Percentiles rank a stretch among this genome's conserved stretches.
Evolutionary conservation across 2,329 filamentous ascomycete species (phyloP).

Genomic region (Bipolaris gigantea): DNA sequence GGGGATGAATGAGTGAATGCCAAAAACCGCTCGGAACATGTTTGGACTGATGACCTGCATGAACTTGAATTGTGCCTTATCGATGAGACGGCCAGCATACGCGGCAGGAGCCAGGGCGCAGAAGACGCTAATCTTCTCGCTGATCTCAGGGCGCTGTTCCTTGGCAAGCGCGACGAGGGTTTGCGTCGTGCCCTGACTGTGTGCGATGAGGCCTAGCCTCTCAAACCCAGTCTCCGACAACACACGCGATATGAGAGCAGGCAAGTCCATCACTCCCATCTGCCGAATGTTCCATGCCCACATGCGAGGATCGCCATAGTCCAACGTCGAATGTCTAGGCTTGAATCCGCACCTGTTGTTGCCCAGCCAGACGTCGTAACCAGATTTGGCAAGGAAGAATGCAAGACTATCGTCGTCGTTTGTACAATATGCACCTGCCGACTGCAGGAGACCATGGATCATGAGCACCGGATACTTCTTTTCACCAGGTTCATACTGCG

Average conservation of each 20-base stretch:
- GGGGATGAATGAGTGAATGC: conserved; percentile 90
- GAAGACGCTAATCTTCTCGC: conserved; percentile 81
- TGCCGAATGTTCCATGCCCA: conserved; percentile 94
- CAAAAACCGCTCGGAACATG: conserved; percentile 81
- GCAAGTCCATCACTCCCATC: conserved; percentile 87
- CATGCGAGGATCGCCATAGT: conserved; percentile 80
- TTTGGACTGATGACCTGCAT: conserved; percentile 77
- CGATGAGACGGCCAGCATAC: conserved; percentile 83
- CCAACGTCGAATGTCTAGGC: conserved; percentile 72
- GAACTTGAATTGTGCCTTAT: conserved; percentile 88
- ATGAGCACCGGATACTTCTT: conserved; percentile 81
- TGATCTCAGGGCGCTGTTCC: conserved; percentile 83
- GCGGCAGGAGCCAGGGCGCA: conserved; percentile 88
- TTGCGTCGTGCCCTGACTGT: conserved; percentile 90
- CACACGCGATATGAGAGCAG: conserved; percentile 78
- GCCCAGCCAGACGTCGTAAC: conserved; percentile 93
- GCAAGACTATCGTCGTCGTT: conserved; percentile 89
- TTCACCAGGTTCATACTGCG: conserved; percentile 44
- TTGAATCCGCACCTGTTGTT: conserved; percentile 89
- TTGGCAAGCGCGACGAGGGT: conserved; percentile 86
- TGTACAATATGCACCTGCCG: conserved; percentile 82
- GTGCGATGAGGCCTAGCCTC: conserved; percentile 80
- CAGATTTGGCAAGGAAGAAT: conserved; percentile 88
- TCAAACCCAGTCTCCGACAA: conserved; percentile 79
- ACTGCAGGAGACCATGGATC: conserved; percentile 87